These are phyloP conservation scores for Aureobasidium lini DNA, from an alignment of 2,329 filamentous ascomycete genomes.

Conservation along the genomic window DNA sequence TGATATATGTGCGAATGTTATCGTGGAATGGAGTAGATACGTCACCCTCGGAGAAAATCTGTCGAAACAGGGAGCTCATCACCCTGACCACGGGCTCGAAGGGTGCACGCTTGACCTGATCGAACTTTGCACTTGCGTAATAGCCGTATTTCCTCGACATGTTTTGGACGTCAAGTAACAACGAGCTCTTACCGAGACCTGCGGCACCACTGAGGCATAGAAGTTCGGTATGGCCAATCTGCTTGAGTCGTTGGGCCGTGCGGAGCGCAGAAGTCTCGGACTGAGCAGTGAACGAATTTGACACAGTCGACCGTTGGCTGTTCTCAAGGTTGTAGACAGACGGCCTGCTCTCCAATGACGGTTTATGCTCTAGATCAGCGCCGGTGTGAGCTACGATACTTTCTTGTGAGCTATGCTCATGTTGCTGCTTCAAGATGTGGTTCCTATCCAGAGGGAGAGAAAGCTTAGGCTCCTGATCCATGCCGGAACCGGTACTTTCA, in stretches of 20 bases:
- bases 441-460: conserved; percentile 1
- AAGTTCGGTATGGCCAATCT: conserved; percentile 51
- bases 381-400: background rate
- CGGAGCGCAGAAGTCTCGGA: conserved; percentile 25
- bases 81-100: conserved; percentile 55
- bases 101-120: conserved; percentile 50
- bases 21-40: conserved; percentile 55
- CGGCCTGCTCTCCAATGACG: conserved; percentile 14
- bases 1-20: conserved; percentile 47
- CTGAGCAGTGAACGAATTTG: background rate
- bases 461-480: background rate
- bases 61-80: conserved; percentile 54
- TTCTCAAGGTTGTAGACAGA: background rate
- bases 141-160: conserved; percentile 52
- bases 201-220: conserved; percentile 50
- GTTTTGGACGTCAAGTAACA: conserved; percentile 52
- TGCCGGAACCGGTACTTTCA: conserved; percentile 30
- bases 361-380: conserved; percentile 11
- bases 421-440: background rate
- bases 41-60: conserved; percentile 59
- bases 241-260: conserved; percentile 41
- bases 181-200: conserved; percentile 54
- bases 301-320: background rate
- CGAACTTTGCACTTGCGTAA: conserved; percentile 54
- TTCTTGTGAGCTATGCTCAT: conserved; percentile 24